Conservation (phyloP, 345 rosid species). For the Durio zibethinus region DNA sequence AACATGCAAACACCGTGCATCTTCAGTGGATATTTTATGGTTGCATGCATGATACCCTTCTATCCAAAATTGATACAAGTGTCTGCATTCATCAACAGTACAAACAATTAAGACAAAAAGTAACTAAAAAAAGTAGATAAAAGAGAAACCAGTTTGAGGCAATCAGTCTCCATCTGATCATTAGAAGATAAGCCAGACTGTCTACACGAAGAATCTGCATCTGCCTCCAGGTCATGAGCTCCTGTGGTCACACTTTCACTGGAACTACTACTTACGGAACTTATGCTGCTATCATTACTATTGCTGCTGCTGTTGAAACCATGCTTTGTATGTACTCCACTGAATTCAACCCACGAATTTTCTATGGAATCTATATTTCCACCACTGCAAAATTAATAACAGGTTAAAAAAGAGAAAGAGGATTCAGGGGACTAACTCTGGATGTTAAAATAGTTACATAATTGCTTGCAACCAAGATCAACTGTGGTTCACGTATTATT, state of each 20-base stretch:
- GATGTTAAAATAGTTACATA: neutral
- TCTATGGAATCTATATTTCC: slow-evolving; percentile 63
- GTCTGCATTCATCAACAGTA: neutral
- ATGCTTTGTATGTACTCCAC: slow-evolving; percentile 46
- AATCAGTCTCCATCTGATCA: slow-evolving; percentile 66
- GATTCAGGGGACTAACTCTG: slow-evolving; percentile 5
- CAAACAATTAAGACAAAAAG: neutral
- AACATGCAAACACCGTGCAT: neutral
- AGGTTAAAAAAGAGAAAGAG: slow-evolving; percentile 9
- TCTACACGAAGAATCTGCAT: slow-evolving; percentile 97
- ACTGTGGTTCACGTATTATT: neutral
- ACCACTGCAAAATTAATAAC: slow-evolving; percentile 46
- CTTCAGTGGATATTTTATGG: neutral
- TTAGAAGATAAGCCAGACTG: slow-evolving; percentile 81
- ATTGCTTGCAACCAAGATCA: neutral
- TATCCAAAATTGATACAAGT: slow-evolving; percentile 2
- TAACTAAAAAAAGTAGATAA: slow-evolving; percentile 14
- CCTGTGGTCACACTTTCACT: slow-evolving; percentile 78
- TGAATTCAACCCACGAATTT: slow-evolving; percentile 60
- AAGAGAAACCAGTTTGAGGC: slow-evolving; percentile 58
- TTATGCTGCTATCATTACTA: slow-evolving; percentile 89
- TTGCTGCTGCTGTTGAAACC: slow-evolving; percentile 64
- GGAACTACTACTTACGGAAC: slow-evolving; percentile 85
- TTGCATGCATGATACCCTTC: neutral
- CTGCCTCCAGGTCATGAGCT: slow-evolving; percentile 91